These are phyloP conservation scores for Chaetoceros tenuissimus DNA, from an alignment of 108 stramenopile species.

Conservation along the genomic window DNA sequence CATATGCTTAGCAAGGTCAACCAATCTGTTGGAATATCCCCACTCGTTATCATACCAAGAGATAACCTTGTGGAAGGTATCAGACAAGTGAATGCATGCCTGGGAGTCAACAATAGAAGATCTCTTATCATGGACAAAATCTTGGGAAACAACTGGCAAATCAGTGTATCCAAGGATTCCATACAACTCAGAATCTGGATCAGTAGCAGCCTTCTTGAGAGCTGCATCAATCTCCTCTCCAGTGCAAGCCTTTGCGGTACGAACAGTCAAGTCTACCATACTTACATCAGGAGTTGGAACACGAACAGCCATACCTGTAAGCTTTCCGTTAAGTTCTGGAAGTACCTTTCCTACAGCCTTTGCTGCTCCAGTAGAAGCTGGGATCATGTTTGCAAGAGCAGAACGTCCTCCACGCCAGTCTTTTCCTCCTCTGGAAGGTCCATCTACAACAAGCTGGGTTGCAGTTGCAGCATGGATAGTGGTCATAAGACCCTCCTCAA, in stretches of 20 bases:
- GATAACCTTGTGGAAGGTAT: constrained; percentile 97
- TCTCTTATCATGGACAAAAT: constrained; percentile 84
- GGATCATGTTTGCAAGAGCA: constrained; percentile 83
- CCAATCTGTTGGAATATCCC: constrained; percentile 93
- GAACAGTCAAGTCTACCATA: constrained; percentile 92
- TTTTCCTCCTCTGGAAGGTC: constrained; percentile 87
- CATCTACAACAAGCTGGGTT: constrained; percentile 95
- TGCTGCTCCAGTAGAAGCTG: constrained; percentile 94
- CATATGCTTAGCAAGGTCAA: constrained; percentile 87
- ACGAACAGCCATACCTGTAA: constrained; percentile 89
- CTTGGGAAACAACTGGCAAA: constrained; percentile 84
- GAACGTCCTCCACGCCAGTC: constrained; percentile 78
- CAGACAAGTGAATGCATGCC: constrained; percentile 88
- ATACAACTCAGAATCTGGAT: constrained; percentile 51
- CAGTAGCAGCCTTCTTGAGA: constrained; percentile 88
- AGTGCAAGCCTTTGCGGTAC: constrained; percentile 80
- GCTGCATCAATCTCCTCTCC: constrained; percentile 84
- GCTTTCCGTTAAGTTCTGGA: constrained; percentile 73
- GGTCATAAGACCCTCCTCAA: constrained; percentile 97
- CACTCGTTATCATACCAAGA: constrained; percentile 96
- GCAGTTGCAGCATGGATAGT: constrained; percentile 98
- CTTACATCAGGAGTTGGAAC: constrained; percentile 96
- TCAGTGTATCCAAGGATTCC: constrained; percentile 96
- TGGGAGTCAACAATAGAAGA: constrained; percentile 86
- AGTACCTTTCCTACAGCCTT: constrained; percentile 91